These are phyloP conservation scores for Chalciporus piperatus DNA, from an alignment of 768 basidiomycete genomes.

Conservation along the genomic window DNA sequence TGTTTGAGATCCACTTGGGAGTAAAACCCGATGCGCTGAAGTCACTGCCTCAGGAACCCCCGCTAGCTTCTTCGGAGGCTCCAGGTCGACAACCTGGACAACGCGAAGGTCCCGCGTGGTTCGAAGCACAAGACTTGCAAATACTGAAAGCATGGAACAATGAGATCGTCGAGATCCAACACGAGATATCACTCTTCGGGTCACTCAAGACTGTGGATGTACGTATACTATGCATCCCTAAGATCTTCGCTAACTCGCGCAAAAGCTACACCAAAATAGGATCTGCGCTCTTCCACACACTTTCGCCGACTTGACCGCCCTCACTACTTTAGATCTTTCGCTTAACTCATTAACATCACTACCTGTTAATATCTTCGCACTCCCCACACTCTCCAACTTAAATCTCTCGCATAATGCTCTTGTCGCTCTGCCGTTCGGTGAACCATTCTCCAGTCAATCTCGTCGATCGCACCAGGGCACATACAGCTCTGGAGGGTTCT, in stretches of 20 bases:
- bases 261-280: slow-evolving; percentile 74
- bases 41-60: slow-evolving; percentile 61
- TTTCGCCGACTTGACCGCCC: slow-evolving; percentile 64
- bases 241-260: background rate
- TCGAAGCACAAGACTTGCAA: slow-evolving; percentile 75
- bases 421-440: slow-evolving; percentile 56
- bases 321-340: slow-evolving; percentile 71
- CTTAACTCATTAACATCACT: slow-evolving; percentile 64
- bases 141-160: slow-evolving; percentile 80
- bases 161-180: slow-evolving; percentile 74
- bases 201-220: slow-evolving; percentile 80
- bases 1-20: slow-evolving; percentile 80
- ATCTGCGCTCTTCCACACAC: slow-evolving; percentile 58
- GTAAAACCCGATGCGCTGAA: slow-evolving; percentile 69
- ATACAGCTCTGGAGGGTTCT: slow-evolving; percentile 53
- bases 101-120: slow-evolving; percentile 62
- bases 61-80: slow-evolving; percentile 37
- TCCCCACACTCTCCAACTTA: slow-evolving; percentile 62
- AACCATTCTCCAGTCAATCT: slow-evolving; percentile 44
- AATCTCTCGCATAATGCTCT: slow-evolving; percentile 74
- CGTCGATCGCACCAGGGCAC: slow-evolving; percentile 23
- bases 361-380: slow-evolving; percentile 61
- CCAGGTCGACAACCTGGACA: slow-evolving; percentile 40
- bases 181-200: slow-evolving; percentile 81
- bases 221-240: slow-evolving; percentile 27